Conservation (phyloP, 2,329 filamentous ascomycete genomes). For the Cordyceps farinosa region DNA sequence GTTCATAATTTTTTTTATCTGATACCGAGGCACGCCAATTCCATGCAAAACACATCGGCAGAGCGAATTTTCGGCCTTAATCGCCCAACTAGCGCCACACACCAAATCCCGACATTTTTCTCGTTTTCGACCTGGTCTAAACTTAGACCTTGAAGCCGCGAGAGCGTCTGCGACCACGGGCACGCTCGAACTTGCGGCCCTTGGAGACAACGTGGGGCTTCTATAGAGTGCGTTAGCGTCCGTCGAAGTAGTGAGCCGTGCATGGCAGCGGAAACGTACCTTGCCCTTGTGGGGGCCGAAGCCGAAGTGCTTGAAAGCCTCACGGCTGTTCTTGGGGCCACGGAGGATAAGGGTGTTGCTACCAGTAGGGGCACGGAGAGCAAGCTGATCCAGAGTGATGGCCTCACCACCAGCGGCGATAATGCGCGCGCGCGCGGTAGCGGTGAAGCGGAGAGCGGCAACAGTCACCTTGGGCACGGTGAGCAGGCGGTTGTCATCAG, state of each 20-base stretch:
- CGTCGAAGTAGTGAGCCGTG: neutral
- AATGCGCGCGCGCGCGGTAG: slow-evolving; percentile 92
- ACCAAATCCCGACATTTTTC: slow-evolving; percentile 1
- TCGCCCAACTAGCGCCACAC: slow-evolving; percentile 26
- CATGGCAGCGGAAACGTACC: slow-evolving; percentile 50
- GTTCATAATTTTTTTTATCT: slow-evolving; percentile 32
- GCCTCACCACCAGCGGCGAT: slow-evolving; percentile 89
- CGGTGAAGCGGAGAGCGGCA: slow-evolving; percentile 93
- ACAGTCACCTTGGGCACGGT: slow-evolving; percentile 88
- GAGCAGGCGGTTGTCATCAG: slow-evolving; percentile 93
- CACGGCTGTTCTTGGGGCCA: slow-evolving; percentile 96
- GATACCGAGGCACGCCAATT: slow-evolving; percentile 48
- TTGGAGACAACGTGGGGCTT: slow-evolving; percentile 98
- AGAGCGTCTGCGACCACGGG: slow-evolving; percentile 97
- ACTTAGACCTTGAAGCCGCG: slow-evolving; percentile 99
- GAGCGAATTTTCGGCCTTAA: slow-evolving; percentile 29
- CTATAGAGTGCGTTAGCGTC: slow-evolving; percentile 48
- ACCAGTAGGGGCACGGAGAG: slow-evolving; percentile 89
- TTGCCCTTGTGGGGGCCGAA: slow-evolving; percentile 98
- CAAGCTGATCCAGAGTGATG: slow-evolving; percentile 95
- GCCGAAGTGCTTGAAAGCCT: slow-evolving; percentile 99
- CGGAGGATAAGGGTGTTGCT: slow-evolving; percentile 96
- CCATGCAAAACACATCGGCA: slow-evolving; percentile 39
- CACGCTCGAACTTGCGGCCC: slow-evolving; percentile 99
- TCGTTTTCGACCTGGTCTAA: neutral